These are phyloP conservation scores for Ascochyta pisi DNA, from an alignment of 2,329 filamentous ascomycete species.

Conservation along the genomic window DNA sequence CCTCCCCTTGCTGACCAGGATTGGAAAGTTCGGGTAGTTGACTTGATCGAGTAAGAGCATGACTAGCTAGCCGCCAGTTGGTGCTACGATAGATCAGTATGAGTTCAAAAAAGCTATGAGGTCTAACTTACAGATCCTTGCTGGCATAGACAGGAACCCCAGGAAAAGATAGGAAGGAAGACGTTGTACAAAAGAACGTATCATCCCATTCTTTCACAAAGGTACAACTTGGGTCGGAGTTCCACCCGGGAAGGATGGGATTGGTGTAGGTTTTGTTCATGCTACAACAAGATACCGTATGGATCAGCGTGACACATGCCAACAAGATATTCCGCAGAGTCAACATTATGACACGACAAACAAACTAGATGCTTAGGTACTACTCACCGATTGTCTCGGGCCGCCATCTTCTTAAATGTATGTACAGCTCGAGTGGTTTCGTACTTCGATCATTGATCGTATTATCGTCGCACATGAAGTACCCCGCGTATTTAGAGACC, in stretches of 20 bases:
- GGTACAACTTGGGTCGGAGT: slow-evolving; percentile 57
- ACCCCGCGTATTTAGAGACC: not conserved
- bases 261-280: slow-evolving; percentile 36
- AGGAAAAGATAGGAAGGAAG: slow-evolving; percentile 60
- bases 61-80: slow-evolving; percentile 22
- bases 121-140: slow-evolving; percentile 56
- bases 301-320: not conserved
- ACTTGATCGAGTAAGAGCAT: slow-evolving; percentile 26
- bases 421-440: not conserved
- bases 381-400: not conserved
- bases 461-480: not conserved
- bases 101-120: slow-evolving; percentile 60
- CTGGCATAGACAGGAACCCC: slow-evolving; percentile 60
- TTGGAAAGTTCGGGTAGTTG: slow-evolving; percentile 26
- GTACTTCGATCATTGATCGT: not conserved
- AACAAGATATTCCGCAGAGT: not conserved
- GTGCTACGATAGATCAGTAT: slow-evolving; percentile 56
- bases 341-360: not conserved
- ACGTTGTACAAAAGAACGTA: slow-evolving; percentile 60
- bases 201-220: slow-evolving; percentile 45
- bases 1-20: slow-evolving; percentile 18
- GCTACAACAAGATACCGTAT: not conserved
- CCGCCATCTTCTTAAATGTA: not conserved
- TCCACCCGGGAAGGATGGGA: slow-evolving; percentile 59
- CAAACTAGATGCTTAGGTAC: no score